phyloP scores from a whole-genome alignment of 108 stramenopile species.

The Pelagomonas calceolata region DNA sequence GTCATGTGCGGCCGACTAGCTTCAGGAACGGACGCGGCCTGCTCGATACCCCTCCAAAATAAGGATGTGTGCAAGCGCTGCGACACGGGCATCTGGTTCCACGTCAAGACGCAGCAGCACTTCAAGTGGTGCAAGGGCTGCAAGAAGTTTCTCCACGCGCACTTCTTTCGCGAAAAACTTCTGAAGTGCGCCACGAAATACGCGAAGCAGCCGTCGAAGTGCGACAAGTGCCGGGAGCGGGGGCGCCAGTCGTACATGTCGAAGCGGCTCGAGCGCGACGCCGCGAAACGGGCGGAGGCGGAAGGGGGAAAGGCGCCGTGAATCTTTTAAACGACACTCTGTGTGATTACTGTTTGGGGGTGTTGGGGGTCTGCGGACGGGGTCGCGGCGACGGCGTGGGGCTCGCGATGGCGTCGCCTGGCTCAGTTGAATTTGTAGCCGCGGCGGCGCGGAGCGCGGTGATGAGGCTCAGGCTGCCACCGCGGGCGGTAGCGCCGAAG shows the following conservation, averaged over 20 bases:
- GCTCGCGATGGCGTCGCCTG: too few relatives aligned
- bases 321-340: too few relatives aligned
- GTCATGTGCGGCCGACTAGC: conserved; percentile 10
- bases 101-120: background rate
- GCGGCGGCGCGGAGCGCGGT: too few relatives aligned
- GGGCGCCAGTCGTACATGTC: conserved; percentile 2
- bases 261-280: background rate
- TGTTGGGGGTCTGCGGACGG: too few relatives aligned
- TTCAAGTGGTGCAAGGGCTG: conserved; percentile 21
- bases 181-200: background rate
- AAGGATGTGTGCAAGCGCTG: conserved; percentile 18
- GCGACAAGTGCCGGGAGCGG: conserved; percentile 12
- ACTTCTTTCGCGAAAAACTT: background rate
- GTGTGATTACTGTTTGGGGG: too few relatives aligned
- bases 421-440: too few relatives aligned
- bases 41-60: conserved; percentile 13
- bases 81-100: conserved; percentile 13
- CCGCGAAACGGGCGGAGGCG: background rate
- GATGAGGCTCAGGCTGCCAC: too few relatives aligned
- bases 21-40: background rate
- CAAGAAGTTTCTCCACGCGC: conserved; percentile 12
- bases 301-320: too few relatives aligned
- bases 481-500: too few relatives aligned
- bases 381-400: too few relatives aligned
- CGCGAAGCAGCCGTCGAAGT: conserved; percentile 11